Evolutionary conservation across 345 rosid genomes (phyloP), one percentile per base, ranked within the genome.

Genomic region (Theobroma cacao): DNA sequence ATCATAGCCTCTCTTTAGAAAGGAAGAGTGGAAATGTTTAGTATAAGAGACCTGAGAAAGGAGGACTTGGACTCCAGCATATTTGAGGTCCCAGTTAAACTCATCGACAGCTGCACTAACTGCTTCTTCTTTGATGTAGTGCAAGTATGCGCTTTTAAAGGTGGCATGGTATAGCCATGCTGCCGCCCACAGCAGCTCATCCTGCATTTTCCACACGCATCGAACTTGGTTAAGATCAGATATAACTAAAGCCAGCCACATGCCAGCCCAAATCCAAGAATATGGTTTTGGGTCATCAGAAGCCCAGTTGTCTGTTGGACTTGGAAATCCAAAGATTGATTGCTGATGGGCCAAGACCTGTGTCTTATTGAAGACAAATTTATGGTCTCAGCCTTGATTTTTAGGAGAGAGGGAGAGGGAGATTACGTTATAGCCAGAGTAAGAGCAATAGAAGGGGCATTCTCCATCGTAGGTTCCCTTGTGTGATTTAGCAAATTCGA

Each of bases 381-480:
- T 52, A 33, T 36, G 47, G 70, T 12, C 43, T 3, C 22, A 10
- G 13, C 31, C 62, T 24, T 65, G 70, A 38, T 36, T 1, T 34
- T 63, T 33, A 22, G 33, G 38, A 5, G n/a, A 5, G 36, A 30
- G 36, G 7, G 28, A 63, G 52, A 75, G 75, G 52, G 31, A 8
- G 15, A 24, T 80, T 89, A 95, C 99, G 26, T 93, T 83, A 82
- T 89, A 95, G 83, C 99, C 99, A 5, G 97, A 91, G 89, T 59
- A 85, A 38, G 99, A 95, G 88, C 99, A 95, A 77, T 95, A 93
- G 84, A 92, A 95, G 53, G 99, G 99, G 83, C 98, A 95, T 86
- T 91, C 99, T 82, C 99, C 98, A 56, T 92, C 97, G 62, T 36
- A 95, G n/a, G 92, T 90, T 79, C 93, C 94, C 82, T 88, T 91